Percentiles rank a stretch among this genome's conserved stretches.
phyloP scores from a whole-genome alignment of 495 filamentous ascomycete genomes.

The Penicillium egyptiacum region DNA sequence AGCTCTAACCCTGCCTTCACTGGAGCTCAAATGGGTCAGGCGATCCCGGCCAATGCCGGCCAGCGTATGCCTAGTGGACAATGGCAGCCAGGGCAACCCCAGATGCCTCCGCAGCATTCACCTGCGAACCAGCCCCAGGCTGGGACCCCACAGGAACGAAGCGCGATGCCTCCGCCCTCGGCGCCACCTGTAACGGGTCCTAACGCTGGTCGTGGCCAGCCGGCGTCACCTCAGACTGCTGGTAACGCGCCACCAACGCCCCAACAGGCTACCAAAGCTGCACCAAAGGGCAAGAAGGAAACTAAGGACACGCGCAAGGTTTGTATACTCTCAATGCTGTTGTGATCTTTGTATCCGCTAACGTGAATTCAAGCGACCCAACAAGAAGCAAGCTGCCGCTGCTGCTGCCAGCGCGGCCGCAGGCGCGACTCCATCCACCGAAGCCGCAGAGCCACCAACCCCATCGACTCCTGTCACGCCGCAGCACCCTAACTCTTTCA shows the following conservation, averaged over 20 bases:
- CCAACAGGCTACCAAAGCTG: conserved; percentile 70
- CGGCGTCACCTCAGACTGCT: conserved; percentile 75
- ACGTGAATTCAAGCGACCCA: conserved; percentile 29
- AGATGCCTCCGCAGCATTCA: conserved; percentile 61
- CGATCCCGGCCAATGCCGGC: conserved; percentile 50
- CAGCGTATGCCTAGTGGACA: conserved; percentile 51
- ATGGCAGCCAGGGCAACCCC: conserved; percentile 60
- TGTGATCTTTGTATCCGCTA: conserved; percentile 21
- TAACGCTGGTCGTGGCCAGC: conserved; percentile 62
- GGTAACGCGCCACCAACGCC: conserved; percentile 85
- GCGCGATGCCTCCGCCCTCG: conserved; percentile 85
- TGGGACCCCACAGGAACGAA: conserved; percentile 73
- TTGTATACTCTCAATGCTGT: conserved; percentile 31
- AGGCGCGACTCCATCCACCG: conserved; percentile 70
- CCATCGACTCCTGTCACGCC: conserved; percentile 86
- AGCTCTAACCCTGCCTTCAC: conserved; percentile 80
- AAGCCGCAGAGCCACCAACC: conserved; percentile 68
- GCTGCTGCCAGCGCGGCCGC: conserved; percentile 57
- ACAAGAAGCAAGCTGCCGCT: conserved; percentile 65
- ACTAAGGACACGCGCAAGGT: conserved; percentile 75
- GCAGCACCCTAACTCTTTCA: conserved; percentile 64
- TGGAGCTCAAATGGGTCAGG: conserved; percentile 62
- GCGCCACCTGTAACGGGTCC: conserved; percentile 64
- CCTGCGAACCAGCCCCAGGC: conserved; percentile 55
- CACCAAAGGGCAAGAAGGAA: conserved; percentile 80